Evolutionary conservation across 805 yeast species (phyloP).

Genomic region (Kluyveromyces aestuarii): DNA sequence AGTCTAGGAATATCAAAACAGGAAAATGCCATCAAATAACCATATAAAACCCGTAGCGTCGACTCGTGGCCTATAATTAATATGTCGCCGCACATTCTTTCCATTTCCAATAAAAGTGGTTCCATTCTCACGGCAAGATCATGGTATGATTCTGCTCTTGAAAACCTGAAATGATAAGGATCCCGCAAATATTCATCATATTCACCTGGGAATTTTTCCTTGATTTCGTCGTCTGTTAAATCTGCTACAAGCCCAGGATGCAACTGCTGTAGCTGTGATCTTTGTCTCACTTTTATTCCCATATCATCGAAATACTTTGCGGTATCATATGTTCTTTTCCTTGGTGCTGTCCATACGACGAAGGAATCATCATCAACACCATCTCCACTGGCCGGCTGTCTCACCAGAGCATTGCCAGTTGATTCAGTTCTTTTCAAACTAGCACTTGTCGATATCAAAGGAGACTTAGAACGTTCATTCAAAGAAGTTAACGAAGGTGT

Average conservation of each 20-base stretch:
- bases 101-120: conserved; percentile 88
- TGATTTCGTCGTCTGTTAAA: conserved; percentile 51
- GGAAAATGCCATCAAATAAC: conserved; percentile 88
- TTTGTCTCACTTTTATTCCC: conserved; percentile 59
- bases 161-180: conserved; percentile 88
- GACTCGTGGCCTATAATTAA: conserved; percentile 91
- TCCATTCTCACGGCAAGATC: conserved; percentile 93
- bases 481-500: background rate
- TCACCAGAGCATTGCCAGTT: conserved; percentile 17
- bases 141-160: conserved; percentile 91
- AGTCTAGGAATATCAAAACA: conserved; percentile 78
- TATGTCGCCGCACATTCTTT: conserved; percentile 79
- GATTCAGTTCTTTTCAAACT: conserved; percentile 17
- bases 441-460: conserved; percentile 22
- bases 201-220: conserved; percentile 56
- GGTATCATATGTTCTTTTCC: conserved; percentile 74
- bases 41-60: conserved; percentile 80
- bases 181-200: conserved; percentile 56
- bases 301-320: conserved; percentile 55
- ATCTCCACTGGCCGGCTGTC: conserved; percentile 39
- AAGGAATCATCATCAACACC: conserved; percentile 53
- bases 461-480: conserved; percentile 10
- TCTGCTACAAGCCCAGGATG: conserved; percentile 85
- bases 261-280: conserved; percentile 77
- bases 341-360: conserved; percentile 92